A percentile compares a stretch with the other conserved stretches of the same genome.
These are phyloP conservation scores for Leccinum boreale DNA, from an alignment of 768 basidiomycete species.

Conservation along the genomic window DNA sequence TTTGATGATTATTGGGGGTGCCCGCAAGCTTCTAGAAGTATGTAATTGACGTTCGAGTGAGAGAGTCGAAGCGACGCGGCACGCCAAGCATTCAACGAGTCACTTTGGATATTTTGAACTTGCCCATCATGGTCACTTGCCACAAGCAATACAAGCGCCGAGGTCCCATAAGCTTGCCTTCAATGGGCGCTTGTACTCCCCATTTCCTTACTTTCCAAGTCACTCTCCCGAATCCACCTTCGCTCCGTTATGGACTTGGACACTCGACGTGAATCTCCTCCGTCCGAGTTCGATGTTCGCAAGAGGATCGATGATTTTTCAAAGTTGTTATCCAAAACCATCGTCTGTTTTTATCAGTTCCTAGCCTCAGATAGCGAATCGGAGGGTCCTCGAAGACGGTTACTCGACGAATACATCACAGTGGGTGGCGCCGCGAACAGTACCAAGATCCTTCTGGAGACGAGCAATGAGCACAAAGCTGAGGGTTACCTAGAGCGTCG, in stretches of 20 bases:
- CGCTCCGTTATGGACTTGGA: constrained; percentile 13
- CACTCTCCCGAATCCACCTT: not conserved
- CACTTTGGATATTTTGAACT: not conserved
- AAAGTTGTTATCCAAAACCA: constrained; percentile 18
- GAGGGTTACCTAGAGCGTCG: constrained; percentile 22
- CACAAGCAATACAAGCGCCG: constrained; percentile 2
- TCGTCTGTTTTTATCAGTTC: constrained; percentile 27
- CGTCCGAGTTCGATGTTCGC: constrained; percentile 16
- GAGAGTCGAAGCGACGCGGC: not conserved
- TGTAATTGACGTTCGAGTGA: too few species aligned
- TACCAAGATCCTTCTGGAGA: constrained; percentile 23
- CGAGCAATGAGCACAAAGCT: constrained; percentile 19
- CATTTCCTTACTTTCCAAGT: not conserved
- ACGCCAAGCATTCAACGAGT: not conserved
- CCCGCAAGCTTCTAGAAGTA: too few species aligned
- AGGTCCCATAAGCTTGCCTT: constrained; percentile 10
- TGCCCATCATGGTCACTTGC: not conserved
- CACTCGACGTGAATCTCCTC: not conserved
- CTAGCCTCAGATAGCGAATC: constrained; percentile 25
- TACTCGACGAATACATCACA: constrained; percentile 28
- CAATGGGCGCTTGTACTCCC: not conserved
- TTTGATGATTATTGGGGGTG: too few species aligned
- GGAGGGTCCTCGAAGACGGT: constrained; percentile 17
- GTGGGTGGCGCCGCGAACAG: constrained; percentile 26
- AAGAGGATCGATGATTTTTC: constrained; percentile 24